phyloP scores from a whole-genome alignment of 768 basidiomycete genomes.

The Pholiota molesta region DNA sequence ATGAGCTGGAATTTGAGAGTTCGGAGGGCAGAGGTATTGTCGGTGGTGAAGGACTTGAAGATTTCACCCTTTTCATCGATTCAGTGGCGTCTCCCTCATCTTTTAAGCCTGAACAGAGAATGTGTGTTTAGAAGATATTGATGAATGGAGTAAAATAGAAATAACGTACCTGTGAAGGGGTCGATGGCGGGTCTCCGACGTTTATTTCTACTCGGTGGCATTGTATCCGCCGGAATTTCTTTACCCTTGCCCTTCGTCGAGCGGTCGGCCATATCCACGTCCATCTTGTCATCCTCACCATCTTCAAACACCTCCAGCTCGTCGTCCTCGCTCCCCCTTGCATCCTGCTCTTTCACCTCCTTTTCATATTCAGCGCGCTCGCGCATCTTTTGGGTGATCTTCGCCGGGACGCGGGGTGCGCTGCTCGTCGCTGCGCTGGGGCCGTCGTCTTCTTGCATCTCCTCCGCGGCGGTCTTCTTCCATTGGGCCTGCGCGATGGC shows the following conservation, averaged over 20 bases:
- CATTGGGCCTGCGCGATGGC: slow-evolving; percentile 69
- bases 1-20: slow-evolving; percentile 11
- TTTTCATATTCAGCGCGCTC: slow-evolving; percentile 67
- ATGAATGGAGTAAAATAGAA: neutral
- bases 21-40: slow-evolving; percentile 3
- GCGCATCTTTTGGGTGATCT: slow-evolving; percentile 75
- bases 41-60: slow-evolving; percentile 11
- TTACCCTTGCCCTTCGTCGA: slow-evolving; percentile 33
- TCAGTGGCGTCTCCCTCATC: slow-evolving; percentile 25
- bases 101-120: slow-evolving; percentile 34
- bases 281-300: slow-evolving; percentile 23
- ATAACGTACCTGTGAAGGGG: slow-evolving; percentile 61
- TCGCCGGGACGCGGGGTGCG: slow-evolving; percentile 45
- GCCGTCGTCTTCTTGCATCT: slow-evolving; percentile 23
- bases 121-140: neutral
- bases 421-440: slow-evolving; percentile 16
- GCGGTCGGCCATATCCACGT: slow-evolving; percentile 11
- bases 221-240: slow-evolving; percentile 7
- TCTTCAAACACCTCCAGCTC: slow-evolving; percentile 42
- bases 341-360: slow-evolving; percentile 53
- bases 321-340: slow-evolving; percentile 44
- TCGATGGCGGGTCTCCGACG: slow-evolving; percentile 59
- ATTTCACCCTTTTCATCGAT: slow-evolving; percentile 15
- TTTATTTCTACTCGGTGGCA: slow-evolving; percentile 29
- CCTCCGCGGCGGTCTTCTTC: slow-evolving; percentile 36